phyloP scores from a whole-genome alignment of 2,329 filamentous ascomycete genomes.

The Alternaria sp. region DNA sequence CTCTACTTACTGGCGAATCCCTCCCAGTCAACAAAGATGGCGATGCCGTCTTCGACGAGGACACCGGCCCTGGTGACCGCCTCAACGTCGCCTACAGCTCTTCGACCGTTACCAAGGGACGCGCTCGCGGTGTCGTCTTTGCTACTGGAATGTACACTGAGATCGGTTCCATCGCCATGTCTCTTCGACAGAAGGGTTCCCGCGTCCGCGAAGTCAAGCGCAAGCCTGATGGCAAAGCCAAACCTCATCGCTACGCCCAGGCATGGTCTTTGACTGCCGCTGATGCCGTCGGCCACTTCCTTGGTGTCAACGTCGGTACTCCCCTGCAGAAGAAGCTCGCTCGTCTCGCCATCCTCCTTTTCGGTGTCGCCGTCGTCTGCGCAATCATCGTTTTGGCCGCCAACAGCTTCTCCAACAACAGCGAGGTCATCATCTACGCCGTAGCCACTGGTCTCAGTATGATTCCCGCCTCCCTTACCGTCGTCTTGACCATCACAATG shows the following conservation, averaged over 20 bases:
- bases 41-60: conserved; percentile 58
- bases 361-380: conserved; percentile 9
- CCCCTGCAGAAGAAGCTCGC: conserved; percentile 48
- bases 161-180: conserved; percentile 73
- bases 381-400: conserved; percentile 46
- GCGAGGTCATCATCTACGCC: conserved; percentile 48
- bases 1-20: conserved; percentile 73
- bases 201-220: conserved; percentile 50
- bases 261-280: conserved; percentile 58
- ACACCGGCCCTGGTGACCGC: conserved; percentile 69
- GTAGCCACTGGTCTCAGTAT: conserved; percentile 46
- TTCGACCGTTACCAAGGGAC: conserved; percentile 51
- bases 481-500: conserved; percentile 49
- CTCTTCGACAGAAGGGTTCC: conserved; percentile 58
- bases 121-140: conserved; percentile 70
- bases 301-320: conserved; percentile 50
- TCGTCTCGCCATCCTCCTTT: conserved; percentile 39
- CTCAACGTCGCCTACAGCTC: conserved; percentile 72
- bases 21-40: conserved; percentile 69
- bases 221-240: conserved; percentile 39
- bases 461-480: conserved; percentile 46
- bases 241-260: conserved; percentile 50
- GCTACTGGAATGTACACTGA: conserved; percentile 74
- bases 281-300: conserved; percentile 44
- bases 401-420: conserved; percentile 46